Evolutionary conservation across 176 grass and related monocot species (phyloP), one percentile per base, ranked within the genome.

Genomic region (Carex parvula): DNA sequence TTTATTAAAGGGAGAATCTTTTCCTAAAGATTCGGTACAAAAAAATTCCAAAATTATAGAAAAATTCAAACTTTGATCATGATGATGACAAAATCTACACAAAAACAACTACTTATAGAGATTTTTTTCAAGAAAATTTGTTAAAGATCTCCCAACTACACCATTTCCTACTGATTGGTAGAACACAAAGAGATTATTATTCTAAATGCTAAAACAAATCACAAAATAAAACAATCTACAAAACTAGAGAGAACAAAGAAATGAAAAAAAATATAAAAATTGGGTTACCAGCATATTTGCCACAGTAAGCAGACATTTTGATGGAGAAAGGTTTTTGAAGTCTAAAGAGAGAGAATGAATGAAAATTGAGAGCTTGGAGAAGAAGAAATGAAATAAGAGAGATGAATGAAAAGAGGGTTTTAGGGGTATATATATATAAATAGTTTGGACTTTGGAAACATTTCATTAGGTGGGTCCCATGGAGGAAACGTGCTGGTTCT

Each of bases 291-390:
- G 81, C 81, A 69, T 83, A 83, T 83, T 83, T 64, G 4, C 81
- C 81, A 6, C 60, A 66, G 22, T 83, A 83, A 53, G 81, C 81
- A 83, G 81, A 83, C 81, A 83, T 83, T 63, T 83, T 69, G 81
- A 83, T 48, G 6, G 20, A 54, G 41, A 83, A 83, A 55, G 42
- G 22, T 41, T 67, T 46, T 61, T 68, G 81, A 52, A 83, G 41
- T 29, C 64, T 65, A 81, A 64, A 65, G 39, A 65, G 46, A 77
- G 73, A 78, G 52, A 77, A 44, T 39, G 12, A 46, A 81, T 54
- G 32, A 64, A 44, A 4, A 44, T 12, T 50, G 3, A 64, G 59
- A 82, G 39, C 80, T 82, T 82, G 61, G n/a, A 65, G 61, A 30
- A 82, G 80, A 83, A 83, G 81, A 83, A 68, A 69, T 20, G 73